phyloP scores from a whole-genome alignment of 345 rosid genomes.

The Citrus cavaleriei region DNA sequence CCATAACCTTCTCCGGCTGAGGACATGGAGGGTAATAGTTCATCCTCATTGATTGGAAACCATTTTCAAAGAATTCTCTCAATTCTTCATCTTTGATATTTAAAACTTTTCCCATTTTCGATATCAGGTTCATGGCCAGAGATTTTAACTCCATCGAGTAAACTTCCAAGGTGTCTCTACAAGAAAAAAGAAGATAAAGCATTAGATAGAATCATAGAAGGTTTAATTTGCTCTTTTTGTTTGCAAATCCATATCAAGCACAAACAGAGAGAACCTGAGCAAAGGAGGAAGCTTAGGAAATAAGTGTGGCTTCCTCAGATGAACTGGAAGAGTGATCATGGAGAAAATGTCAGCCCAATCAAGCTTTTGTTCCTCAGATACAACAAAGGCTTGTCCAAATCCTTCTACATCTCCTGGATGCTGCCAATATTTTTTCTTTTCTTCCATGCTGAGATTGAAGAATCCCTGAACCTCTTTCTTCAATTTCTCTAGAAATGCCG shows the following conservation, averaged over 20 bases:
- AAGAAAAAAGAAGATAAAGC: background rate
- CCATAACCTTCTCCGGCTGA: constrained; percentile 15
- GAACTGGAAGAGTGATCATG: too few relatives aligned
- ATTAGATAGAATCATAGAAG: too few relatives aligned
- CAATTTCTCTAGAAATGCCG: constrained; percentile 2
- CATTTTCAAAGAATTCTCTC: constrained; percentile 17
- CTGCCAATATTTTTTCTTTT: constrained; percentile 24
- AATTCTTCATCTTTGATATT: constrained; percentile 16
- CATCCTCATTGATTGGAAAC: constrained; percentile 19
- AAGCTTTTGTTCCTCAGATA: too few relatives aligned
- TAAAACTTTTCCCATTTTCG: constrained; percentile 16
- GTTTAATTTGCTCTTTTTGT: too few relatives aligned
- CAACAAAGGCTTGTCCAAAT: constrained; percentile 14
- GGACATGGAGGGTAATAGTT: constrained; percentile 40
- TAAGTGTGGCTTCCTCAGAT: too few relatives aligned
- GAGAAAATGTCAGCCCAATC: too few relatives aligned
- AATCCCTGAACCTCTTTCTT: constrained; percentile 12
- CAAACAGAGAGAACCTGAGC: too few relatives aligned
- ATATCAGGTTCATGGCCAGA: constrained; percentile 7
- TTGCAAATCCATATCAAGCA: background rate
- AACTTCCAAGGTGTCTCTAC: constrained; percentile 20
- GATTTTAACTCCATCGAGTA: constrained; percentile 18
- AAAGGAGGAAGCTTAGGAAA: too few relatives aligned
- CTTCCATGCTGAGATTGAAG: constrained; percentile 28
- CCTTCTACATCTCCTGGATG: constrained; percentile 25